Evolutionary conservation across 2,329 filamentous ascomycete genomes (phyloP).

Genomic region (Boeremia lycopersici): DNA sequence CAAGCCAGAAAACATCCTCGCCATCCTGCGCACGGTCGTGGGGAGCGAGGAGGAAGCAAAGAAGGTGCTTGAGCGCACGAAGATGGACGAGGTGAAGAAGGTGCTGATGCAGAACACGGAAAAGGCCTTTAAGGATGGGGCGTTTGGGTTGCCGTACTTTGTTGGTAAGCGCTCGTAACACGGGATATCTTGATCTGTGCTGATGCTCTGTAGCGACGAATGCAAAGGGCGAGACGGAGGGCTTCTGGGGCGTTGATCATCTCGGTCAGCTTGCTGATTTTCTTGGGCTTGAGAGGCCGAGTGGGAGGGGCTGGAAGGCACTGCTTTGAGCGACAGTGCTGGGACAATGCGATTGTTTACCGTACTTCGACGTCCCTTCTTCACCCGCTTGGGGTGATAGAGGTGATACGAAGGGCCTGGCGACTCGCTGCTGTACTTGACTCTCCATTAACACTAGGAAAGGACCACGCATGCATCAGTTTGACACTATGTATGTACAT

Average conservation of each 20-base stretch:
- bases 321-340: slow-evolving; percentile 37
- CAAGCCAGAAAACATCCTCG: slow-evolving; percentile 52
- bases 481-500: too few species aligned
- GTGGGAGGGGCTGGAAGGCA: slow-evolving; percentile 45
- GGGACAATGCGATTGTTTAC: too few species aligned
- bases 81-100: slow-evolving; percentile 54
- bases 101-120: slow-evolving; percentile 58
- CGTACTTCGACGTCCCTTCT: too few species aligned
- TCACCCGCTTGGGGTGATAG: too few species aligned
- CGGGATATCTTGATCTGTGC: neutral
- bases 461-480: too few species aligned
- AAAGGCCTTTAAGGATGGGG: slow-evolving; percentile 58
- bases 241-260: slow-evolving; percentile 67
- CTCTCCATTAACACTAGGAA: too few species aligned
- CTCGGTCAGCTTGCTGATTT: slow-evolving; percentile 61
- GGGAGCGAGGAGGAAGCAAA: slow-evolving; percentile 53
- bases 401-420: too few species aligned
- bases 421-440: too few species aligned
- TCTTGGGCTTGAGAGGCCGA: slow-evolving; percentile 56
- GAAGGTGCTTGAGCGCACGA: slow-evolving; percentile 49
- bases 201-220: slow-evolving; percentile 54
- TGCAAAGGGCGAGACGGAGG: slow-evolving; percentile 58
- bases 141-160: slow-evolving; percentile 68
- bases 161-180: slow-evolving; percentile 38
- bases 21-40: slow-evolving; percentile 54